Evolutionary conservation across 768 basidiomycete genomes (phyloP).

Genomic region (Mycena pura): DNA sequence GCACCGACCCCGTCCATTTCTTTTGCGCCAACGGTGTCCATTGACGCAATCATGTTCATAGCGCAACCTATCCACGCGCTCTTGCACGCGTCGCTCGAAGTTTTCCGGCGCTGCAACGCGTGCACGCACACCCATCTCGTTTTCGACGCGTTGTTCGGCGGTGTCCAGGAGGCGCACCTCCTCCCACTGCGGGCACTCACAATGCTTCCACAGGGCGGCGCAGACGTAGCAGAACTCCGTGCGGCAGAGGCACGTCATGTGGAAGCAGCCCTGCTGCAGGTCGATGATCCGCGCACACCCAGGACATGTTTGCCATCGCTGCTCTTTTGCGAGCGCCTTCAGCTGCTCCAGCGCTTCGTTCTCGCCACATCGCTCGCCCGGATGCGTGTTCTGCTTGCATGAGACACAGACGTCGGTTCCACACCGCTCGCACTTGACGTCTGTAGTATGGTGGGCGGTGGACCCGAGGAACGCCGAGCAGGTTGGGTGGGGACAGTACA

Average conservation of each 20-base stretch:
- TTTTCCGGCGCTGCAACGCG: slow-evolving; percentile 35
- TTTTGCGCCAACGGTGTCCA: slow-evolving; percentile 51
- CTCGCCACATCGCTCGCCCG: slow-evolving; percentile 45
- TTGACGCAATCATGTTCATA: slow-evolving; percentile 59
- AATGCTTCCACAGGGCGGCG: slow-evolving; percentile 66
- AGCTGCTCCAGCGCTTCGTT: slow-evolving; percentile 51
- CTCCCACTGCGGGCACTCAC: slow-evolving; percentile 69
- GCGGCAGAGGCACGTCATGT: slow-evolving; percentile 68
- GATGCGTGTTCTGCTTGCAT: slow-evolving; percentile 59
- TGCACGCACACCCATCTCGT: slow-evolving; percentile 40
- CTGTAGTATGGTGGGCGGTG: slow-evolving; percentile 24
- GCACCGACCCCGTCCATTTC: slow-evolving; percentile 51
- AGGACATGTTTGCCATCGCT: slow-evolving; percentile 71
- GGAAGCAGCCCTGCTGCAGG: slow-evolving; percentile 62
- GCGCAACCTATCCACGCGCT: slow-evolving; percentile 46
- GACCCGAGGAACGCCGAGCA: slow-evolving; percentile 64
- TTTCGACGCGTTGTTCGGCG: slow-evolving; percentile 54
- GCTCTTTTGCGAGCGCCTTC: slow-evolving; percentile 48
- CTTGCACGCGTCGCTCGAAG: slow-evolving; percentile 39
- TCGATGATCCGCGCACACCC: slow-evolving; percentile 64
- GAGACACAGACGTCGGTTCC: slow-evolving; percentile 45
- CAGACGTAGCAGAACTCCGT: slow-evolving; percentile 73
- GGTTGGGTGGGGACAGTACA: slow-evolving; percentile 57
- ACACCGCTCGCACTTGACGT: slow-evolving; percentile 50
- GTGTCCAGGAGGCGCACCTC: slow-evolving; percentile 49